These are phyloP conservation scores for Neurospora sp. DNA, from an alignment of 495 filamentous ascomycete species.

Conservation along the genomic window DNA sequence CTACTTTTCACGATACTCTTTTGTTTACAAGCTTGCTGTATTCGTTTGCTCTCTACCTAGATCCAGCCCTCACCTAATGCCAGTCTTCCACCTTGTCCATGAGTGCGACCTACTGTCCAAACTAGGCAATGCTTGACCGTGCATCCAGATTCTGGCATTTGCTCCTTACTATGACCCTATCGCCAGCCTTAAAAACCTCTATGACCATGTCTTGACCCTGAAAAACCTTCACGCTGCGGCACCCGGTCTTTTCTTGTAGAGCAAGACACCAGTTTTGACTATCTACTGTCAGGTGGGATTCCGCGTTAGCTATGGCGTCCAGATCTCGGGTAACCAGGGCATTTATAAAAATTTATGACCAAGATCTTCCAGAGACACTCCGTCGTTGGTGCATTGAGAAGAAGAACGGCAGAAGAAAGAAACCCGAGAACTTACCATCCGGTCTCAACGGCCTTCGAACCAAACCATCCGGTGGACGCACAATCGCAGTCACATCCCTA, in stretches of 20 bases:
- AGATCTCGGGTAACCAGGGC: too few species aligned
- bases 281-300: too few species aligned
- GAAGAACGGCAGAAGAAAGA: too few species aligned
- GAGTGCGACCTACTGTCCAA: background rate
- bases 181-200: background rate
- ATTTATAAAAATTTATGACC: background rate
- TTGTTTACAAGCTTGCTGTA: too few species aligned
- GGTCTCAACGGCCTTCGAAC: too few species aligned
- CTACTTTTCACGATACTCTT: too few species aligned
- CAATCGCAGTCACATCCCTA: background rate
- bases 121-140: background rate
- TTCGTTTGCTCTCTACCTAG: too few species aligned
- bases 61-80: background rate
- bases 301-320: too few species aligned
- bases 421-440: background rate
- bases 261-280: background rate
- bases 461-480: too few species aligned
- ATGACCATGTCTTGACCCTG: background rate
- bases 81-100: background rate
- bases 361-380: background rate
- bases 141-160: background rate
- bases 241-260: background rate
- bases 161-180: background rate
- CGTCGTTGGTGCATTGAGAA: background rate
- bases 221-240: background rate